Conservation (phyloP, 345 rosid species). For the Isatis tinctoria region DNA sequence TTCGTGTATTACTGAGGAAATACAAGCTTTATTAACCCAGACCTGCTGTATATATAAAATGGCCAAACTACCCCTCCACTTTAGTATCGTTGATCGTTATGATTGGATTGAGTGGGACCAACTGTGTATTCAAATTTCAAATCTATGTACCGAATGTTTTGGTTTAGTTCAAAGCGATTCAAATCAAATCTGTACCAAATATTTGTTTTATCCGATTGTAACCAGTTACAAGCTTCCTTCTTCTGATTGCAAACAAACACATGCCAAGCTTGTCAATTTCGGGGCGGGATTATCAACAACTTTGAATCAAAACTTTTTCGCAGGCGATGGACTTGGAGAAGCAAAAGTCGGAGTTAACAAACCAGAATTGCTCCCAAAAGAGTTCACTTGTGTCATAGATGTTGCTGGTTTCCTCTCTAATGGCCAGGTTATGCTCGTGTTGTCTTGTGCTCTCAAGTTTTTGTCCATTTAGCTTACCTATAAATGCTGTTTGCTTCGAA, state of each 20-base stretch:
- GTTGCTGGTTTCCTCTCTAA: conserved; percentile 89
- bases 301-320: neutral
- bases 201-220: too few relatives aligned
- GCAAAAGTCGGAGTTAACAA: conserved; percentile 88
- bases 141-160: neutral
- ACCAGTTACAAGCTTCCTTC: too few relatives aligned
- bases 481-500: neutral
- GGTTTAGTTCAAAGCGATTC: neutral
- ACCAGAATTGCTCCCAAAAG: conserved; percentile 85
- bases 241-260: too few relatives aligned
- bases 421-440: conserved; percentile 60
- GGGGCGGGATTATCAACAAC: neutral
- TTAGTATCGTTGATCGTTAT: neutral
- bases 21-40: neutral
- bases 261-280: neutral
- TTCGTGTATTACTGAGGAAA: neutral
- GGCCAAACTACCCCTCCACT: conserved; percentile 13
- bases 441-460: neutral
- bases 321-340: conserved; percentile 55
- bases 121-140: conserved; percentile 12
- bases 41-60: neutral
- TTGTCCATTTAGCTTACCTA: neutral
- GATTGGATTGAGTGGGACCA: neutral
- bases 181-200: neutral
- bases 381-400: conserved; percentile 79